phyloP scores from a whole-genome alignment of 1,284 basidiomycete genomes.

The Trichosporon ovoides region DNA sequence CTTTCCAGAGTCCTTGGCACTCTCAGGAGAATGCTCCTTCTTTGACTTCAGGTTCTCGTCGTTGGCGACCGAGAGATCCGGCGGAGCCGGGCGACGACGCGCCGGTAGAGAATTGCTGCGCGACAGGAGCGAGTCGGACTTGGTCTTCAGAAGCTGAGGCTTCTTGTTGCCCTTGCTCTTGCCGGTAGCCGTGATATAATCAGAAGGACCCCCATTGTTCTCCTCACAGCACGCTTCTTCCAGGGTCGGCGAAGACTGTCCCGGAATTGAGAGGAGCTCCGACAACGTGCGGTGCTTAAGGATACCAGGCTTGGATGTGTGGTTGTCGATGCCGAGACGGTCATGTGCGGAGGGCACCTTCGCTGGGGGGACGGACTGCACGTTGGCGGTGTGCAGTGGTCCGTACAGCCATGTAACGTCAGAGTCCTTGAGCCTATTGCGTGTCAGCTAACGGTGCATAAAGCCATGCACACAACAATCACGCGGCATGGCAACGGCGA shows the following conservation, averaged over 20 bases:
- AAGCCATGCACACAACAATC: not conserved
- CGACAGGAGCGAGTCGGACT: constrained; percentile 71
- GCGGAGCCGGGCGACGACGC: constrained; percentile 44
- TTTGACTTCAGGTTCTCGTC: not conserved
- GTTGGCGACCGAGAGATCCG: constrained; percentile 31
- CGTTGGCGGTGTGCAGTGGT: constrained; percentile 78
- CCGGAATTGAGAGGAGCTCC: constrained; percentile 66
- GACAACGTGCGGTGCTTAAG: constrained; percentile 91
- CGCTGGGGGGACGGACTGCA: constrained; percentile 60
- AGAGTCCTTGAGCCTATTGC: constrained; percentile 89
- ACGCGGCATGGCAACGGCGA: not conserved
- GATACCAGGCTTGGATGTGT: constrained; percentile 66
- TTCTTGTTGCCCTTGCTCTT: constrained; percentile 6
- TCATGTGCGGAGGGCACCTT: constrained; percentile 54
- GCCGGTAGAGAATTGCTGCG: constrained; percentile 19
- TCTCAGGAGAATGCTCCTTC: constrained; percentile 16
- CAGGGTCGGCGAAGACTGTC: constrained; percentile 55
- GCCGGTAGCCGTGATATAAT: not conserved
- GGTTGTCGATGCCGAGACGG: constrained; percentile 52
- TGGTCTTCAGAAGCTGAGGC: constrained; percentile 53
- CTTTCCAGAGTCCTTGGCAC: constrained; percentile 44
- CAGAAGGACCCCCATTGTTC: not conserved
- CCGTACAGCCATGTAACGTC: constrained; percentile 99
- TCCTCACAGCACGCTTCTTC: constrained; percentile 31
- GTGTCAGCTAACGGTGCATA: constrained; percentile 13